Evolutionary conservation across 1,284 basidiomycete species (phyloP).

Genomic region (Filobasidium uniguttulatum): DNA sequence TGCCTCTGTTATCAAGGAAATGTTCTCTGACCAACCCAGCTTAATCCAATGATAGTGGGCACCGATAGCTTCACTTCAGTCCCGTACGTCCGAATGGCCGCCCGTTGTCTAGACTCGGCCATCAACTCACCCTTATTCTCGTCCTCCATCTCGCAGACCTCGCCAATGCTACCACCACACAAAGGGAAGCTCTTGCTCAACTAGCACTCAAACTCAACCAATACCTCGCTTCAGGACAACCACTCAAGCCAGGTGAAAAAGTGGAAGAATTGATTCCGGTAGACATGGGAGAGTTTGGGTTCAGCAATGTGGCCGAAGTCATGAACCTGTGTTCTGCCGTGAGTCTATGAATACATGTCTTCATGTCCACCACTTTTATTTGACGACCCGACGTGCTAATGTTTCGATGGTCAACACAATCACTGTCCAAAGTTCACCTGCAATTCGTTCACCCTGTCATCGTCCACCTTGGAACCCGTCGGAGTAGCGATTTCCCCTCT

Average conservation of each 20-base stretch:
- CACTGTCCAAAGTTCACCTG: slow-evolving; percentile 61
- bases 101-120: not conserved
- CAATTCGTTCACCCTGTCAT: slow-evolving; percentile 75
- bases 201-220: slow-evolving; percentile 29
- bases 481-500: slow-evolving; percentile 66
- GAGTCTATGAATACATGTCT: too few species aligned
- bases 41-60: slow-evolving; percentile 43
- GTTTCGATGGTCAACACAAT: too few species aligned
- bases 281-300: slow-evolving; percentile 29
- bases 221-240: slow-evolving; percentile 22
- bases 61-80: slow-evolving; percentile 57
- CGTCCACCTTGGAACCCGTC: slow-evolving; percentile 57
- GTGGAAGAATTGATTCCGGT: slow-evolving; percentile 17
- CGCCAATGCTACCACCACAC: slow-evolving; percentile 7
- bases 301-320: slow-evolving; percentile 21
- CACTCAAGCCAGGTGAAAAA: slow-evolving; percentile 5
- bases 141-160: slow-evolving; percentile 6
- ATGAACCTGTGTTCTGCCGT: slow-evolving; percentile 30
- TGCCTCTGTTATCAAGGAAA: too few species aligned
- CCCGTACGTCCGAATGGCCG: slow-evolving; percentile 43
- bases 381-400: too few species aligned
- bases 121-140: slow-evolving; percentile 1
- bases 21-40: too few species aligned
- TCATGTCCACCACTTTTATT: too few species aligned
- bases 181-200: slow-evolving; percentile 23